Evolutionary conservation across 2,329 filamentous ascomycete genomes (phyloP).

Genomic region (Ophiostoma angusticollis): DNA sequence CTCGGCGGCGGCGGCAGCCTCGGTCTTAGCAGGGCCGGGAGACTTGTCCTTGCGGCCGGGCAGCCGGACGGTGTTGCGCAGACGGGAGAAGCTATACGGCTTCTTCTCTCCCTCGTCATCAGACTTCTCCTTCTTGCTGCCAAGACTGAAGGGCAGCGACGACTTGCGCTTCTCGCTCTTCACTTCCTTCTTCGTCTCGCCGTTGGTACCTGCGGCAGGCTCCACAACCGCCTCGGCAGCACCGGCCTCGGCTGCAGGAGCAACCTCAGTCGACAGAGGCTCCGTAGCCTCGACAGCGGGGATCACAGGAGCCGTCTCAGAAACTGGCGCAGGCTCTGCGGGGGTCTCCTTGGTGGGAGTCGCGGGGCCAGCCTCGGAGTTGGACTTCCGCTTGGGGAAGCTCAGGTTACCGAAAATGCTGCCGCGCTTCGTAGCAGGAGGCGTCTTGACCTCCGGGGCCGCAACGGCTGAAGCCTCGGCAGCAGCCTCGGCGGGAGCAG

Average conservation of each 20-base stretch:
- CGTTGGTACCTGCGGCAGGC: constrained; percentile 31
- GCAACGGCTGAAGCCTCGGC: constrained; percentile 24
- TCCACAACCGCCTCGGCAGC: constrained; percentile 27
- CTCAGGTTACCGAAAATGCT: constrained; percentile 43
- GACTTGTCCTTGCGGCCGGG: constrained; percentile 30
- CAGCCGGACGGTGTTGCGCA: constrained; percentile 44
- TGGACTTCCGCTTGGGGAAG: constrained; percentile 46
- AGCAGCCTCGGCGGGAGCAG: constrained; percentile 15
- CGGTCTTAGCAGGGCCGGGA: constrained; percentile 30
- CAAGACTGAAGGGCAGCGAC: constrained; percentile 57
- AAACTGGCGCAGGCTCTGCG: constrained; percentile 27
- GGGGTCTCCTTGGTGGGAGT: constrained; percentile 31
- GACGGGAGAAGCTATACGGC: constrained; percentile 46
- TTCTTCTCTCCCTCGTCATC: constrained; percentile 53
- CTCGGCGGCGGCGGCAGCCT: constrained; percentile 24
- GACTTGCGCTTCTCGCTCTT: constrained; percentile 75
- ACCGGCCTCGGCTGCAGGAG: constrained; percentile 6
- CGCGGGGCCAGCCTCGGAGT: constrained; percentile 31
- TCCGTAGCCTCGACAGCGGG: constrained; percentile 45
- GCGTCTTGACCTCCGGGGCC: constrained; percentile 16
- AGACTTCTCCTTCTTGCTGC: constrained; percentile 62
- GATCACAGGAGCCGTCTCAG: constrained; percentile 45
- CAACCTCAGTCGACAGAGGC: constrained; percentile 42
- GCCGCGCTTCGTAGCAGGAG: constrained; percentile 30
- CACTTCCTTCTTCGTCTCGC: constrained; percentile 46